A percentile compares a stretch with the other conserved stretches of the same genome.
Conservation (phyloP, 805 yeast species). For the Grigorovia yakushimaensis region DNA sequence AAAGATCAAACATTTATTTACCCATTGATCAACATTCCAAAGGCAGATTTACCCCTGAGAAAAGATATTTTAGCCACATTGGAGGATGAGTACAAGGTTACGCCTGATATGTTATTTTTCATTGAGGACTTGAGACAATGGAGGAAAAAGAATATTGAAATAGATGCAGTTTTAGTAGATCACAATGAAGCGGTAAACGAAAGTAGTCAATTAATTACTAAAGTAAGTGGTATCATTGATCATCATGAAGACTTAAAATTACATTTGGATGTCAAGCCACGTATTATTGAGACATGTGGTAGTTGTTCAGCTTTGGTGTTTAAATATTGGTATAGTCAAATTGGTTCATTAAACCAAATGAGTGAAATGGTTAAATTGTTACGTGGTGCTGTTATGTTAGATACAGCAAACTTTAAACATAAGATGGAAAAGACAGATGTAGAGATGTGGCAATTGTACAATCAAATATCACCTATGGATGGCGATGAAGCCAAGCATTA, state of each 20-base stretch:
- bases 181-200: constrained; percentile 62
- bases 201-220: constrained; percentile 22
- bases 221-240: constrained; percentile 60
- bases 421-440: constrained; percentile 56
- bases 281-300: constrained; percentile 55
- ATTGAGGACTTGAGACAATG: constrained; percentile 49
- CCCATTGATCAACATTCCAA: constrained; percentile 73
- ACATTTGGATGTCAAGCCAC: constrained; percentile 45
- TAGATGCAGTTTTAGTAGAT: constrained; percentile 62
- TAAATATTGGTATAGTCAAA: constrained; percentile 38
- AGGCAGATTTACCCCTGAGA: constrained; percentile 54
- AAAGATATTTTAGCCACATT: constrained; percentile 60
- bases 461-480: background rate
- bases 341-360: constrained; percentile 12
- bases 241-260: constrained; percentile 72
- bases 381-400: constrained; percentile 63
- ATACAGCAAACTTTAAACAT: constrained; percentile 57
- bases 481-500: constrained; percentile 7
- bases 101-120: constrained; percentile 44
- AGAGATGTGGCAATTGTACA: constrained; percentile 34
- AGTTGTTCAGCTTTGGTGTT: constrained; percentile 74
- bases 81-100: constrained; percentile 28
- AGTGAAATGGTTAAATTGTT: constrained; percentile 38
- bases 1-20: constrained; percentile 30
- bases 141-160: constrained; percentile 10